Base-by-base conservation (phyloP, 179 eudicot species). In the Nepenthes alata region DNA sequence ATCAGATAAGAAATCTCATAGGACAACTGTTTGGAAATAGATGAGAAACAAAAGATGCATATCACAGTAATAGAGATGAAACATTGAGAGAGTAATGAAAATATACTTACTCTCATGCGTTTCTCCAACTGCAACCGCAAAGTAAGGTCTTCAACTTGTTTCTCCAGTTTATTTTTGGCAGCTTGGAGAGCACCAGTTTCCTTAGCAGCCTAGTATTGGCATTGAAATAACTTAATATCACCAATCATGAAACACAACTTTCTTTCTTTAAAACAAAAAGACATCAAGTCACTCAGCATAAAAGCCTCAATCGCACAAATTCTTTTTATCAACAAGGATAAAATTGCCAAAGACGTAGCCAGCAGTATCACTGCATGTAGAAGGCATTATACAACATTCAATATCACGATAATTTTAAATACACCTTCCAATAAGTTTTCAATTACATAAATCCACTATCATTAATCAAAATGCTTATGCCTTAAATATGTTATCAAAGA, bases 131-230 rank as follows among this genome's bases (percentile, higher is more conserved):
- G 96, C 53, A 91, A 70, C 61, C 96, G 81, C 95, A 96, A 91
- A 60, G 91, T 79, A 63, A 89, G 80, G 73, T 91, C 98, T 72
- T 91, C 98, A 65, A 91, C 98, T 74, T 91, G 98, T 96, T 91
- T 91, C 79, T 91, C 98, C 61, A 91, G 77, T 71, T 91, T 91
- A 74, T 85, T 91, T 78, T 91, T 91, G 63, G 98, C 98, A 77
- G 98, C 98, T 79, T 91, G 96, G 50, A 91, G 96, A 68, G 98
- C 98, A 61, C 98, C 98, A 45, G 98, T 91, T 78, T 91, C 96
- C 68, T 77, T 81, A 59, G 98, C 96, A 65, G 96, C 96, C 98
- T 91, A 75, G 15, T 65, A 48, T 63, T 47, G 14, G 62, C 53
- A 59, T 59, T 41, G 55, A 53, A 63, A 41, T 55, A 66, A 49